Evolutionary conservation across 2,329 filamentous ascomycete genomes (phyloP), one percentile per base, ranked within the genome.

Genomic region (Fusarium domesticum): DNA sequence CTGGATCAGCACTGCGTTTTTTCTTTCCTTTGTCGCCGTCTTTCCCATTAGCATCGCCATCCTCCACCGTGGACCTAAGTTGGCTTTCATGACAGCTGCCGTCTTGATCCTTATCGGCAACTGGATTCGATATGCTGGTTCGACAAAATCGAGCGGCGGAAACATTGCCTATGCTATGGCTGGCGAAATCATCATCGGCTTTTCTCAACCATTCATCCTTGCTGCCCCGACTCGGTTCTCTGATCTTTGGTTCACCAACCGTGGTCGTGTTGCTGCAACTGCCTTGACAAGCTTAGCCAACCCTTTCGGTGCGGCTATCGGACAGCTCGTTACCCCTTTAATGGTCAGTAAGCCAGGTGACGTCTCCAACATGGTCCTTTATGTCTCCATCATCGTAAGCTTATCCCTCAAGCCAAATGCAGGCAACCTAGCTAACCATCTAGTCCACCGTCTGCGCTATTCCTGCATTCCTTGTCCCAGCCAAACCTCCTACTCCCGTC

Each of bases 201-300:
- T 96, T 31, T 84, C 89, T 1, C 93, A 98, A 64, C 91, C 93
- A 0, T 97, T 97, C 65, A 89, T 95, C 11, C 80, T 97, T 8
- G 83, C 86, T 6, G 89, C 92, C 0, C 92, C 93, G 1, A 92
- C 93, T 0, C 77, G 89, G 50, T 98, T 95, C 68, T 93, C 88
- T 42, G 91, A 96, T 64, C 73, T 96, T 47, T 97, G 93, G 93
- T 97, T 97, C 69, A 91, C 89, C 2, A 84, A 87, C 58, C 72
- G 75, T 10, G 92, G 91, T 6, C 81, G 93, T 42, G 87, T 96
- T 11, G 85, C 86, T 42, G 92, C 92, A 15, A 97, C 92, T 1
- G 93, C 92, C 1, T 61, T 96, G 28, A 84, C 85, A 17, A 91
- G 84, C 48, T 70, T 97, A 45, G 89, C 92, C 4, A 97, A 96